Base-by-base conservation (phyloP, 1,284 basidiomycete genomes). In the Ustilago trichophora region DNA sequence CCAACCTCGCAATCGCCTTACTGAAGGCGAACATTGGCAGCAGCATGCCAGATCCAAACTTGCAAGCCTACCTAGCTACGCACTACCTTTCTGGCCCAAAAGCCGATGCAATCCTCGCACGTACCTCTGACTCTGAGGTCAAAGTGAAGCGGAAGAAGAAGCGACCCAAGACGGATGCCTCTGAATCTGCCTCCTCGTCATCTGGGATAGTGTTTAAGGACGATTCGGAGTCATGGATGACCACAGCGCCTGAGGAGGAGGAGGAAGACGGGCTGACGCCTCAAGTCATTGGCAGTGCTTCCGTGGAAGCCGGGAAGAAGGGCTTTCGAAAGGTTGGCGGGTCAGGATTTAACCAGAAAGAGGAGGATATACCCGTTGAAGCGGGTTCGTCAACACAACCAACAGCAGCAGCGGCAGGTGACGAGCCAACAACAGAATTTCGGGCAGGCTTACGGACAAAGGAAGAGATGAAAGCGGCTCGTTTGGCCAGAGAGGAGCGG, bases 61-160 rank as follows among this genome's bases (percentile, higher is more conserved):
- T 86, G 26, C 84, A 85, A 75, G 82, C 84, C 8, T 86, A 85
- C 73, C 76, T 86, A 10, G 85, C 85, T 2, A 68, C 82, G 26
- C 85, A 84, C 48, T 98, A 98, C 83, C 96, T 98, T 91, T 91
- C 93, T 6, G 95, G 95, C 0, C 89, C 92, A 0, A 98, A 97
- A 81, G 93, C 94, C 4, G 95, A 98, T 72, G 93, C 93, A 13
- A 97, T 98, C 68, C 86, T 98, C 4, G 85, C 92, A 4, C 86
- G 87, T 40, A 83, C 85, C 0, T 66, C 50, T n/a, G n/a, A n/a
- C 0, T 29, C 27, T 29, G 86, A 85, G 2, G 85, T 86, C 0
- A 84, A 86, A 46, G 86, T 86, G 75, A 89, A 88, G 82, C 86
- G 85, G 78, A 91, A 83, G 76, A 83, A 83, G 71, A 85, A 91